These are phyloP conservation scores for Ogataea trehalophila DNA, from an alignment of 805 yeast genomes.

Conservation along the genomic window DNA sequence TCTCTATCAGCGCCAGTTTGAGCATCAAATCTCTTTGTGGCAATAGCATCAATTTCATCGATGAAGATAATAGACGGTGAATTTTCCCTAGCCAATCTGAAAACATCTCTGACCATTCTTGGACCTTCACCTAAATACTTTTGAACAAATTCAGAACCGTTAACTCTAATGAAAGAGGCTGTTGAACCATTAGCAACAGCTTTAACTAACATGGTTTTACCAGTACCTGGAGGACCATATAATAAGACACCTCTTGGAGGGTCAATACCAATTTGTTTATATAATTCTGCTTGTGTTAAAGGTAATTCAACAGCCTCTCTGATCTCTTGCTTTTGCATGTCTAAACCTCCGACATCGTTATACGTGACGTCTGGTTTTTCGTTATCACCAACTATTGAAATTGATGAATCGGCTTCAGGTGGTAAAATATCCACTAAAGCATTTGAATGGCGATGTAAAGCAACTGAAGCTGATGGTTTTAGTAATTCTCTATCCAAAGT, in stretches of 20 bases:
- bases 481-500: slow-evolving; percentile 92
- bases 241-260: slow-evolving; percentile 97
- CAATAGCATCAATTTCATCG: slow-evolving; percentile 98
- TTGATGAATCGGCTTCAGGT: slow-evolving; percentile 97
- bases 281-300: slow-evolving; percentile 89
- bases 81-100: slow-evolving; percentile 94
- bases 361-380: slow-evolving; percentile 91
- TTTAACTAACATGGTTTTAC: slow-evolving; percentile 97
- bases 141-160: slow-evolving; percentile 97
- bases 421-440: slow-evolving; percentile 96
- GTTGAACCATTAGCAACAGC: slow-evolving; percentile 97
- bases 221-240: slow-evolving; percentile 99
- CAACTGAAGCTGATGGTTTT: slow-evolving; percentile 93
- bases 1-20: slow-evolving; percentile 99
- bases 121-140: slow-evolving; percentile 99
- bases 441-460: slow-evolving; percentile 96
- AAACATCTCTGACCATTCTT: slow-evolving; percentile 98
- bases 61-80: slow-evolving; percentile 96
- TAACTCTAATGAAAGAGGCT: slow-evolving; percentile 93
- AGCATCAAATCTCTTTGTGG: slow-evolving; percentile 98
- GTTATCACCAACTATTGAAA: slow-evolving; percentile 89
- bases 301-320: slow-evolving; percentile 98
- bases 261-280: slow-evolving; percentile 96
- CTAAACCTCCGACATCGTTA: slow-evolving; percentile 98
- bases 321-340: slow-evolving; percentile 98